Evolutionary conservation across 495 filamentous ascomycete species (phyloP), one percentile per base, ranked within the genome.

Genomic region (Neurospora tetraspora): DNA sequence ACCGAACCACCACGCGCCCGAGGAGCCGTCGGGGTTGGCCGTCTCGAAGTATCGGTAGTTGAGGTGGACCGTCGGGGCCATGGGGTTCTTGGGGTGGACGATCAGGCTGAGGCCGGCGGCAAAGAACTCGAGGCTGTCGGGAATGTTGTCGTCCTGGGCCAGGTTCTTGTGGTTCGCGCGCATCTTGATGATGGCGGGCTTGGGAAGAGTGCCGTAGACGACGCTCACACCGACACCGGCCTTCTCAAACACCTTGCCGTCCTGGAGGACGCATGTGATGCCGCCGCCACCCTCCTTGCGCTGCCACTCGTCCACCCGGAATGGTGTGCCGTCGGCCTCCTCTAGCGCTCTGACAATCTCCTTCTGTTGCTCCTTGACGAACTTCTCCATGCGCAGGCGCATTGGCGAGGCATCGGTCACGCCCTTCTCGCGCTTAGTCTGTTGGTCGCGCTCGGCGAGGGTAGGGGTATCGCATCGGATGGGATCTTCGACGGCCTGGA

Each of bases 31-130:
- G 9, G 86, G 82, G 73, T 92, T 92, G 77, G 90, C 90, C 8
- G 96, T 99, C 85, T 99, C 96, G 79, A 99, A 99, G 84, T 99
- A 99, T 4, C 96, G 88, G 85, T 99, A 99, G 85, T 99, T 99
- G 73, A 99, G 86, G 81, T 99, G 96, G 27, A 99, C 94, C 0
- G 96, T 99, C 0, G 96, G 96, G 23, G 94, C 95, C 91, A 96
- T 97, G 36, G 96, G 96, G 82, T 99, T 99, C 40, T 88, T 83
- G 8, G 96, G 96, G 80, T 98, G 96, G 31, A 98, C 83, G 69
- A 99, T 94, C 78, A 98, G 85, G 74, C 94, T 97, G 59, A 99
- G 83, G 4, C 96, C 96, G 1, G 96, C 92, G 23, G 94, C 96
- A 80, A 98, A 99, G 88, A 98, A 99, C 71, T 91, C 91, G 65